Percentiles rank a stretch among this genome's conserved stretches.
Evolutionary conservation across 192 early-diverging fungal species (phyloP).

Genomic region (Jimgerdemannia flammicorona): DNA sequence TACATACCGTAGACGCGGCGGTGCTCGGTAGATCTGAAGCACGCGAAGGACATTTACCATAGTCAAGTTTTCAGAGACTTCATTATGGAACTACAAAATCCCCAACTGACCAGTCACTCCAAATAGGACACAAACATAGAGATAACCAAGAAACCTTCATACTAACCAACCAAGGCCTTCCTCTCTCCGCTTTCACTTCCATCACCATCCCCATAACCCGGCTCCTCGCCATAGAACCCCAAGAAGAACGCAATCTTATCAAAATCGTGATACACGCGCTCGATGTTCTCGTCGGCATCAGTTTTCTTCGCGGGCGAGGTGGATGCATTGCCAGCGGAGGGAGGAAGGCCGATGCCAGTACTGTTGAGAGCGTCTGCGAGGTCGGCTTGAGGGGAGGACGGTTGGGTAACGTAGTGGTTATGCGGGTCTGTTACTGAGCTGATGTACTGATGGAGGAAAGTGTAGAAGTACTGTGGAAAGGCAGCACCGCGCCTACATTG

Average conservation of each 20-base stretch:
- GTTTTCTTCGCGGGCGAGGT: constrained; percentile 17
- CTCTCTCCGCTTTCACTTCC: neutral
- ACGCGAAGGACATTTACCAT: too few species aligned
- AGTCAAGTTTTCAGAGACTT: too few species aligned
- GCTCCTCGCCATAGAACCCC: constrained; percentile 30
- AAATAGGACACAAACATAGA: too few species aligned
- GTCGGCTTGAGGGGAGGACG: constrained; percentile 4
- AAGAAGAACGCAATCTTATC: constrained; percentile 60
- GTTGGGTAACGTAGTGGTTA: constrained; percentile 1
- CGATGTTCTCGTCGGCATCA: constrained; percentile 75
- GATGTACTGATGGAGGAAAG: constrained; percentile 71
- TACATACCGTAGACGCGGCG: too few species aligned
- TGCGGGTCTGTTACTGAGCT: constrained; percentile 54
- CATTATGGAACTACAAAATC: too few species aligned
- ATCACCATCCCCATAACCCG: neutral
- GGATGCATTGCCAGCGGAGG: constrained; percentile 6
- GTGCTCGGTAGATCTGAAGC: too few species aligned
- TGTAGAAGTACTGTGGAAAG: constrained; percentile 73
- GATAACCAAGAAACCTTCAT: neutral
- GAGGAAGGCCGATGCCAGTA: constrained; percentile 3
- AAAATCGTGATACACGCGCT: constrained; percentile 70
- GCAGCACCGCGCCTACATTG: constrained; percentile 58
- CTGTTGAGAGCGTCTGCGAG: constrained; percentile 8
- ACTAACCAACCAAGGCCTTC: neutral
- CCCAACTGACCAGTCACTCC: too few species aligned